These are phyloP conservation scores for Globisporangium viniferum DNA, from an alignment of 352 stramenopile species.

Conservation along the genomic window DNA sequence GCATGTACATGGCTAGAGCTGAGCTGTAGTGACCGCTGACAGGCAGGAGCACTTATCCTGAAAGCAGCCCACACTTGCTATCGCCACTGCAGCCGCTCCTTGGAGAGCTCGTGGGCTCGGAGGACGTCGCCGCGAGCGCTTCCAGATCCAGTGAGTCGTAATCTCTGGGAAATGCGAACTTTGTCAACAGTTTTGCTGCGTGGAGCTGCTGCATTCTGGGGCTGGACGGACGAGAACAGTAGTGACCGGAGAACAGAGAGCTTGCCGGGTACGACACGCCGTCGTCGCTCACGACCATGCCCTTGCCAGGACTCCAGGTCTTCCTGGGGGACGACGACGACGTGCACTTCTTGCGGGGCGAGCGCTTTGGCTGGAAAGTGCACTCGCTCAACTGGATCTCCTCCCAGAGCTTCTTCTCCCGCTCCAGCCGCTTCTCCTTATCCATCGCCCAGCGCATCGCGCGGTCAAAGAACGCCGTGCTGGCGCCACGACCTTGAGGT, in stretches of 20 bases:
- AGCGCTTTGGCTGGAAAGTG: slow-evolving; percentile 46
- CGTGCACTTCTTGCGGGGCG: slow-evolving; percentile 4
- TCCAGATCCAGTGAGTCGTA: slow-evolving; percentile 34
- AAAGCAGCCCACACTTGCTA: not conserved
- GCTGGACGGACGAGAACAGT: not conserved
- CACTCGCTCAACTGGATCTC: slow-evolving; percentile 46
- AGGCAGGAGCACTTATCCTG: not conserved
- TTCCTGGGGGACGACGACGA: not conserved
- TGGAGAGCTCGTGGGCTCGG: slow-evolving; percentile 22
- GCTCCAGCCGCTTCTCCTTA: slow-evolving; percentile 30
- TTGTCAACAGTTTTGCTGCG: not conserved
- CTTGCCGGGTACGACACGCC: not conserved
- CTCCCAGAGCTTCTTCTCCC: slow-evolving; percentile 34
- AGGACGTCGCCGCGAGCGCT: slow-evolving; percentile 22
- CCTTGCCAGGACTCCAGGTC: slow-evolving; percentile 4
- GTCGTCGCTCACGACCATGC: not conserved
- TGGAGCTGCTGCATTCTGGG: not conserved
- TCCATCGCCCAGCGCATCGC: slow-evolving; percentile 41
- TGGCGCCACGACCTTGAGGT: slow-evolving; percentile 9
- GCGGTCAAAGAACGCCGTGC: slow-evolving; percentile 48
- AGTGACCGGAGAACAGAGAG: not conserved
- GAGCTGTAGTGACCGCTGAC: not conserved
- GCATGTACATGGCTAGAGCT: not conserved
- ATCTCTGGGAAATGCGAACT: not conserved
- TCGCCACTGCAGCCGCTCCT: not conserved